A percentile compares a stretch with the other conserved stretches of the same genome.
Conservation (phyloP, 2,329 filamentous ascomycete genomes). For the Botrytis medusae region DNA sequence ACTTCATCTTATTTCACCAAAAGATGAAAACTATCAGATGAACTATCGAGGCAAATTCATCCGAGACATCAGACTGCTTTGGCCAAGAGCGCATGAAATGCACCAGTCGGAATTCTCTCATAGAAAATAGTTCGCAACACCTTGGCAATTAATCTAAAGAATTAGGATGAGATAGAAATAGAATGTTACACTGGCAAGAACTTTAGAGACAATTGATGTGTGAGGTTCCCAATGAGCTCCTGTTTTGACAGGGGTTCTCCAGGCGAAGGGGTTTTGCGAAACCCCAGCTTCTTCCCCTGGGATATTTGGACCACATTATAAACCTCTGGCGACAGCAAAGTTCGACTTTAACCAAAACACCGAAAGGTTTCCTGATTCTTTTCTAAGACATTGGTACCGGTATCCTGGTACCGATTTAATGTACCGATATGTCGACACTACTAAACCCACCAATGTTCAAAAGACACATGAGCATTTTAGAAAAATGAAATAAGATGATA, state of each 20-base stretch:
- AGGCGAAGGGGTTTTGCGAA: background rate
- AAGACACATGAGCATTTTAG: background rate
- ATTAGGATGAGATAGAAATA: background rate
- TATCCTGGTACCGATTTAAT: background rate
- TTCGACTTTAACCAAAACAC: background rate
- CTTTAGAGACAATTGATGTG: background rate
- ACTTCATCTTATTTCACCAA: background rate
- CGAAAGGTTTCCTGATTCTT: conserved; percentile 43
- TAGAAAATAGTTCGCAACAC: background rate
- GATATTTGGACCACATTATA: background rate
- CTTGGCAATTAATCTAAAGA: background rate
- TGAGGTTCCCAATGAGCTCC: background rate
- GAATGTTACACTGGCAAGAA: background rate
- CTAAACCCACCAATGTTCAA: background rate
- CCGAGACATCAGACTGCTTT: background rate
- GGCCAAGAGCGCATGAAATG: background rate
- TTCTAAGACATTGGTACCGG: background rate
- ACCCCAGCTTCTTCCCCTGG: background rate
- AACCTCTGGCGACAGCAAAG: background rate
- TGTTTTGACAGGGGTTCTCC: background rate
- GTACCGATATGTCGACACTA: background rate
- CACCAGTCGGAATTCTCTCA: background rate
- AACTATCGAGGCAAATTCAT: background rate
- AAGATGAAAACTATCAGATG: background rate
- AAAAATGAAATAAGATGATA: background rate